phyloP scores from a whole-genome alignment of 805 yeast species.

The Kodamaea hsintzibuensis region DNA sequence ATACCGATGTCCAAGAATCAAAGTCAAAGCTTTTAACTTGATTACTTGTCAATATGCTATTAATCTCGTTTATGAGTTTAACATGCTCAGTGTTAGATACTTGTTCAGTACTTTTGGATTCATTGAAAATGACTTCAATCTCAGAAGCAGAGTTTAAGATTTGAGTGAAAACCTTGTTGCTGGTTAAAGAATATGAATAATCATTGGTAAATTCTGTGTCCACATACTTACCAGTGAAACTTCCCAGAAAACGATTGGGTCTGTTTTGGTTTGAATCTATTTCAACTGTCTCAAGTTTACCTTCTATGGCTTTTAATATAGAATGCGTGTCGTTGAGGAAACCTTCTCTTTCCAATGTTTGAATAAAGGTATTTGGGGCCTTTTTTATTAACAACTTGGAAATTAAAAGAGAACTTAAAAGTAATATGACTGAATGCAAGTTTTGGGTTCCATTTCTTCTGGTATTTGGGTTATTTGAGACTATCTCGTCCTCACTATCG shows the following conservation, averaged over 20 bases:
- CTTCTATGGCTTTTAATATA: slow-evolving; percentile 28
- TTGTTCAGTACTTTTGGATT: slow-evolving; percentile 18
- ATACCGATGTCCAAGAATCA: slow-evolving; percentile 41
- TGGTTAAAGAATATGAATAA: slow-evolving; percentile 20
- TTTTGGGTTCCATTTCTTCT: slow-evolving; percentile 9
- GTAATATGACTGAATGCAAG: slow-evolving; percentile 38
- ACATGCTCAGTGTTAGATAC: slow-evolving; percentile 17
- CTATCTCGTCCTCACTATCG: neutral
- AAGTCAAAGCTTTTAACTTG: slow-evolving; percentile 12
- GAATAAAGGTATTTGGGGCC: slow-evolving; percentile 45
- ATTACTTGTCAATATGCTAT: slow-evolving; percentile 9
- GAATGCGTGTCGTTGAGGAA: slow-evolving; percentile 51
- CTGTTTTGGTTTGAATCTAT: neutral
- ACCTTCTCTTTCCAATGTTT: slow-evolving; percentile 70
- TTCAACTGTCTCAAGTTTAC: slow-evolving; percentile 2
- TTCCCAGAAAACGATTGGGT: slow-evolving; percentile 14
- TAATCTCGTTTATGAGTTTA: slow-evolving; percentile 17
- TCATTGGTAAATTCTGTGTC: slow-evolving; percentile 35
- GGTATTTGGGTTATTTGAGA: neutral
- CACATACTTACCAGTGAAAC: slow-evolving; percentile 24
- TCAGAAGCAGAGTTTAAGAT: slow-evolving; percentile 18
- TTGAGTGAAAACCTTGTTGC: slow-evolving; percentile 16
- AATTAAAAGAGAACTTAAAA: slow-evolving; percentile 54
- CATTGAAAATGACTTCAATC: slow-evolving; percentile 29
- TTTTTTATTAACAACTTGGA: slow-evolving; percentile 45